Evolutionary conservation across 78 protist species (phyloP).

Genomic region (Corallochytrium limacisporum): DNA sequence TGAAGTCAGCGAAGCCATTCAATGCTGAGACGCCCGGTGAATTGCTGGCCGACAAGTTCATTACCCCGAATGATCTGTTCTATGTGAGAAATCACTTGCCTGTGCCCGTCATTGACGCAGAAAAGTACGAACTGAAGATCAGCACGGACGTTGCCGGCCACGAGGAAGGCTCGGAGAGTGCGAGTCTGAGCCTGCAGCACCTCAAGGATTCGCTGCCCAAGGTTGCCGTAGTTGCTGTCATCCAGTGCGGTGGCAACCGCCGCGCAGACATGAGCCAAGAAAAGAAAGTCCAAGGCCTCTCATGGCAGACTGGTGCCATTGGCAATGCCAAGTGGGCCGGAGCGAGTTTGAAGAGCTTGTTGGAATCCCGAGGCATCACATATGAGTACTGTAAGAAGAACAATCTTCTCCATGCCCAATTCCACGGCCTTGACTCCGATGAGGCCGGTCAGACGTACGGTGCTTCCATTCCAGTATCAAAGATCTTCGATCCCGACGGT

Average conservation of each 20-base stretch:
- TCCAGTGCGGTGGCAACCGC: conserved; percentile 53
- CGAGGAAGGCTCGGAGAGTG: conserved; percentile 6
- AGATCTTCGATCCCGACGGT: conserved; percentile 25
- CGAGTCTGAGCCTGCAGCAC: conserved; percentile 42
- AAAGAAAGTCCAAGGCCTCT: not conserved
- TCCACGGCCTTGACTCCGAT: too few species aligned
- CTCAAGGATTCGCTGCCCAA: conserved; percentile 18
- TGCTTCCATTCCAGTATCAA: conserved; percentile 38
- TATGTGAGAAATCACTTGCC: conserved; percentile 70
- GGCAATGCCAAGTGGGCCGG: conserved; percentile 43
- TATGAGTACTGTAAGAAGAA: too few species aligned
- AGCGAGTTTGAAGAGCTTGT: too few species aligned
- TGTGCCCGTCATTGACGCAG: conserved; percentile 43
- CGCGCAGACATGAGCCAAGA: conserved; percentile 6
- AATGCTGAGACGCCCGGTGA: conserved; percentile 56
- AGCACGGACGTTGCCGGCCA: conserved; percentile 19
- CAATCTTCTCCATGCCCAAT: too few species aligned
- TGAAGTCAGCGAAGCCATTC: conserved; percentile 34
- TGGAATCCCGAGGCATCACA: too few species aligned
- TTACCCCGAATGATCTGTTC: conserved; percentile 59
- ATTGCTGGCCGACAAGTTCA: conserved; percentile 16
- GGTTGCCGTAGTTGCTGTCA: not conserved
- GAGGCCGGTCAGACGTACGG: too few species aligned
- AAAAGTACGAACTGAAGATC: conserved; percentile 3
- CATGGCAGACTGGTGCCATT: conserved; percentile 41